phyloP scores from a whole-genome alignment of 2,329 filamentous ascomycete species.

The Acrodontium crateriforme region DNA sequence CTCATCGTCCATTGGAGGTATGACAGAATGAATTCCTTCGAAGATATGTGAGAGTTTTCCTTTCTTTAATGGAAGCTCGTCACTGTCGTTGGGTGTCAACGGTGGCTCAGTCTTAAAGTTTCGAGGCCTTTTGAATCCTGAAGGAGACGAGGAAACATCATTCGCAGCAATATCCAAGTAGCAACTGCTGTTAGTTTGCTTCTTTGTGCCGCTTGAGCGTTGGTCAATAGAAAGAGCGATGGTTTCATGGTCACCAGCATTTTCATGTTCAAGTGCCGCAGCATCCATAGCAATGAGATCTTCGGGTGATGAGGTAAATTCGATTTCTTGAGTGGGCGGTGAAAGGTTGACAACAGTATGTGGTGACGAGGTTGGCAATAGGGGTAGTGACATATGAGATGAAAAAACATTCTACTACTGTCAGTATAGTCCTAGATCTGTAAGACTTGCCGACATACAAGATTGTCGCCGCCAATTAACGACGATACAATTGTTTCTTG shows the following conservation, averaged over 20 bases:
- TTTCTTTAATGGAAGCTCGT: constrained; percentile 25
- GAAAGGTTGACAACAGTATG: constrained; percentile 19
- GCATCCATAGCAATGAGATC: constrained; percentile 17
- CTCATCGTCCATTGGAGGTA: constrained; percentile 20
- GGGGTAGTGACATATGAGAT: constrained; percentile 34
- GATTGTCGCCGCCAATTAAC: too few relatives aligned
- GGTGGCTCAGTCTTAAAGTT: constrained; percentile 35
- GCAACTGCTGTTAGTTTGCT: constrained; percentile 3
- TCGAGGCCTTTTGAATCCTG: too few relatives aligned
- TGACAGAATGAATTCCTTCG: constrained; percentile 22
- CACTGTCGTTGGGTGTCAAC: constrained; percentile 27
- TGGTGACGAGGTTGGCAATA: constrained; percentile 32
- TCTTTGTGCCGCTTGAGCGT: constrained; percentile 11
- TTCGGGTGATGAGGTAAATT: constrained; percentile 18
- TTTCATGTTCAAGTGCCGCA: constrained; percentile 13
- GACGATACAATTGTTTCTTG: too few relatives aligned
- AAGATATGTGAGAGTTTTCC: constrained; percentile 27
- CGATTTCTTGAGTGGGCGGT: constrained; percentile 11
- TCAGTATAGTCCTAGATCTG: too few relatives aligned
- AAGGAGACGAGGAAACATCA: constrained; percentile 11
- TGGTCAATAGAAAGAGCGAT: constrained; percentile 6
- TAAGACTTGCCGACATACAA: too few relatives aligned
- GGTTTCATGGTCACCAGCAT: constrained; percentile 14
- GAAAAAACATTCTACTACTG: too few relatives aligned
- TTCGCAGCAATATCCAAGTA: background rate